Conservation (phyloP, 2,329 filamentous ascomycete species). For the Paracoccidioides lutzii region DNA sequence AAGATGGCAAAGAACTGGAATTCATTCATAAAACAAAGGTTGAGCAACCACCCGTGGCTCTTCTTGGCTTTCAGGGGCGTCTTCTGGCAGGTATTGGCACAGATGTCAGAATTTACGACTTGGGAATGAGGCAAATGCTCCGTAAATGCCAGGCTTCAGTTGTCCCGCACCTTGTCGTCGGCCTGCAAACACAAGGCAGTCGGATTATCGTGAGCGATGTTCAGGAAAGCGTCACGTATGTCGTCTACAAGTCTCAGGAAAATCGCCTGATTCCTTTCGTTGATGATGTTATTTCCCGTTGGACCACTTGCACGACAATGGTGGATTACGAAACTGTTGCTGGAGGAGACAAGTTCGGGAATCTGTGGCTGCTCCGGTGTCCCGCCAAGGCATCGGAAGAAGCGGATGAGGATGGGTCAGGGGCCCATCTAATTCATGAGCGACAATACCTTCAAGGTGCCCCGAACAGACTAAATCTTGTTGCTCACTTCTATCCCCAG, state of each 20-base stretch:
- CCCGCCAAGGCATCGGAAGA: conserved; percentile 76
- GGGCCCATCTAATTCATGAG: conserved; percentile 81
- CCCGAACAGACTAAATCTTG: conserved; percentile 68
- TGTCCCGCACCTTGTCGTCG: conserved; percentile 70
- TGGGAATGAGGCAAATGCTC: conserved; percentile 83
- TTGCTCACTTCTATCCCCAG: conserved; percentile 80
- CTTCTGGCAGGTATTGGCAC: conserved; percentile 75
- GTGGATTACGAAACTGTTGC: conserved; percentile 94
- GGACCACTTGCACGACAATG: conserved; percentile 86
- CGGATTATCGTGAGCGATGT: conserved; percentile 88
- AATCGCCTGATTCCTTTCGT: conserved; percentile 89
- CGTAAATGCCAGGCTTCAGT: conserved; percentile 80
- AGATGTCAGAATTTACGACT: conserved; percentile 74
- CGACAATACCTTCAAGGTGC: conserved; percentile 82
- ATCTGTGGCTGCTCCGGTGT: conserved; percentile 83
- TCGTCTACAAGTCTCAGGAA: conserved; percentile 83
- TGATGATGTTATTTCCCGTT: conserved; percentile 78
- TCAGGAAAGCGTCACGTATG: conserved; percentile 79
- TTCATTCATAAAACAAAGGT: conserved; percentile 95
- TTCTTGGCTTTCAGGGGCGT: conserved; percentile 84
- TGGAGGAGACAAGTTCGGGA: conserved; percentile 95
- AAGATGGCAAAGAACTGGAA: conserved; percentile 76
- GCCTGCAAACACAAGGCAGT: conserved; percentile 77
- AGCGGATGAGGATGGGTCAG: conserved; percentile 82
- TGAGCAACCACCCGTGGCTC: conserved; percentile 76